Evolutionary conservation across 345 rosid genomes (phyloP), one percentile per base, ranked within the genome.

Genomic region (Hirschfeldia incana): DNA sequence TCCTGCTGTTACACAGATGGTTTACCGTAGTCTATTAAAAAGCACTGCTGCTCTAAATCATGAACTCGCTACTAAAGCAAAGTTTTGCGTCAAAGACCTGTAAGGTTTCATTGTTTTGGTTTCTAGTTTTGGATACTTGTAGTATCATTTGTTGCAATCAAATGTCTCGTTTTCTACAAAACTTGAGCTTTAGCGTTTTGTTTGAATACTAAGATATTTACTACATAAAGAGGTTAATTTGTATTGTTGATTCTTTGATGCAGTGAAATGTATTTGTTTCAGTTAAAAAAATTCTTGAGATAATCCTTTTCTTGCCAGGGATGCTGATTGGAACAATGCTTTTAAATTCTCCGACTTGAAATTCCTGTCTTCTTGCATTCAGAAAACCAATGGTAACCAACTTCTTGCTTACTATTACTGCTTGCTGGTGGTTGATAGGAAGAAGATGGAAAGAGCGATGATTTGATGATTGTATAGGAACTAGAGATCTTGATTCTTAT

Each of bases 281-380:
- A 58, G 63, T 60, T 59, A 17, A 44, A 55, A 15, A 21, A 21
- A 44, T 4, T 78, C 8, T 72, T 78, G 51, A 42, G 37, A 16
- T 36, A 3, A 27, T 59, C 30, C 75, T 76, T 60, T 36, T 69
- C 26, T 72, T 87, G 83, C 80, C 97, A 94, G 98, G 93, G 78
- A 85, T 2, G 91, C 85, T 76, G 98, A 94, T 72, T 94, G 97
- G 95, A 82, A 91, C 70, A 83, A 69, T 81, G 94, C 98, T 62
- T 92, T 92, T 78, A 88, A 91, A 69, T 94, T 83, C 82, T 88
- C 97, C 15, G 85, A 92, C 83, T 79, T 90, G 86, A 86, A 83
- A 34, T 94, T 94, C 88, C n/a, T 94, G 77, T 71, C 87, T 65
- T 44, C 89, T 69, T 92, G 98, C 86, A 60, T 89, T 42, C 53